Evolutionary conservation across 352 stramenopile genomes (phyloP).

Genomic region (Pilasporangium apinafurcum): DNA sequence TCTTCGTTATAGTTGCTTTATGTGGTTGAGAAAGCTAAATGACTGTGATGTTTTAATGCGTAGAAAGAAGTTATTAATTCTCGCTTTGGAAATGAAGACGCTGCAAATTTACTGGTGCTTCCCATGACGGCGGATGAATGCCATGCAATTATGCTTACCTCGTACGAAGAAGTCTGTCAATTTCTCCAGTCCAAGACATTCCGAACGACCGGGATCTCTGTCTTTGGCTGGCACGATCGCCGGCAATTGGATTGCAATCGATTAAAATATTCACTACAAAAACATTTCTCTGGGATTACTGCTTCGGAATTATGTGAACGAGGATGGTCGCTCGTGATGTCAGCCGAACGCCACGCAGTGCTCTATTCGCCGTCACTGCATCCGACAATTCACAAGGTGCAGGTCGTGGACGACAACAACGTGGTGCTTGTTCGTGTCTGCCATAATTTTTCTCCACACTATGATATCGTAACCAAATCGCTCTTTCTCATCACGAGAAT

Average conservation of each 20-base stretch:
- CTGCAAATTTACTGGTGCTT: constrained; percentile 11
- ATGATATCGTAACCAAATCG: constrained; percentile 23
- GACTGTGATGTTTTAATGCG: no score
- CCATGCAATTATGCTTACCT: constrained; percentile 19
- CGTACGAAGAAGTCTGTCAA: constrained; percentile 30
- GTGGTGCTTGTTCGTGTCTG: constrained; percentile 50
- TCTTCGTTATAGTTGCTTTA: no score
- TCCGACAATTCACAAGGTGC: constrained; percentile 27
- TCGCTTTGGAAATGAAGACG: no score
- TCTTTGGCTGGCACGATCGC: constrained; percentile 30
- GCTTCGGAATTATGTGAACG: constrained; percentile 12
- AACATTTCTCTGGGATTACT: constrained; percentile 11
- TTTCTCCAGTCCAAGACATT: constrained; percentile 35
- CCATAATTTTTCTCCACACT: constrained; percentile 9
- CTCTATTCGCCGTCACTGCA: constrained; percentile 47
- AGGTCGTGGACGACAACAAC: constrained; percentile 57
- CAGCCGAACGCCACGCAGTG: constrained; percentile 1
- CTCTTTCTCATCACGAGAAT: constrained; percentile 43
- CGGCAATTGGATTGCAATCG: constrained; percentile 10
- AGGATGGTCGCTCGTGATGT: constrained; percentile 15
- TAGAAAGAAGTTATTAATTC: not conserved
- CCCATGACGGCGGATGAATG: constrained; percentile 33
- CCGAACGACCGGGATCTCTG: constrained; percentile 15
- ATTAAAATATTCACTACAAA: constrained; percentile 24
- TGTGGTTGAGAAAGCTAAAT: no score